A percentile compares a stretch with the other conserved stretches of the same genome.
Evolutionary conservation across 306 rosid genomes (phyloP).

Genomic region (Quercus parvula): DNA sequence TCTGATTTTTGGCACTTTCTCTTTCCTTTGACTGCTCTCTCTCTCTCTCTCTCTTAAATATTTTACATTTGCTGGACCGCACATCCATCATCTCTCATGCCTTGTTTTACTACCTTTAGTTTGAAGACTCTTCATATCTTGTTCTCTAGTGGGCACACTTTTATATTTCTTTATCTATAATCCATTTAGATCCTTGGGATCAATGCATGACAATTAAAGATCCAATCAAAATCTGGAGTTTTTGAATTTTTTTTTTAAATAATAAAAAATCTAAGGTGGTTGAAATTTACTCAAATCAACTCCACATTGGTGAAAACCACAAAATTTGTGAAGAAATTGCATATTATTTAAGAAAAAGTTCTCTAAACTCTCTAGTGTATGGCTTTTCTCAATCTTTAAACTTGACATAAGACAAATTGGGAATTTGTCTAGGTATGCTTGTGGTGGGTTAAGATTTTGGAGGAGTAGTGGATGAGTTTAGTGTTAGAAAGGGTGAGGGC

Average conservation of each 20-base stretch:
- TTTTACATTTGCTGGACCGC: neutral
- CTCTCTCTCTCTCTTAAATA: neutral
- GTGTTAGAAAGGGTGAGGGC: no score
- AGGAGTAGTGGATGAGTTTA: no score
- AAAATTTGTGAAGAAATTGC: neutral
- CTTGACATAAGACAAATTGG: no score
- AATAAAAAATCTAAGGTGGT: neutral
- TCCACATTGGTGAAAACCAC: neutral
- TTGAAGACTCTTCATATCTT: neutral
- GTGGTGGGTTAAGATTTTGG: neutral
- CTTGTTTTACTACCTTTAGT: neutral
- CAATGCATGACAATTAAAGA: no score
- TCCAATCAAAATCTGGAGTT: no score
- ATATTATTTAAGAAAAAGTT: neutral
- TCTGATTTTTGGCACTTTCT: neutral
- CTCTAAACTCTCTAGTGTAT: neutral
- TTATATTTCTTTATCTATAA: neutral
- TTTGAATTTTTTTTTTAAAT: no score
- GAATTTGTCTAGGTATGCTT: neutral
- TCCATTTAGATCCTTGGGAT: no score
- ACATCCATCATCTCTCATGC: neutral
- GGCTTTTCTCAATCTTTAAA: neutral
- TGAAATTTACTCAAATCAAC: neutral
- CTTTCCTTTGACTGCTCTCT: neutral
- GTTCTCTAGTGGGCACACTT: neutral